Conservation (phyloP, 768 basidiomycete genomes). For the Psilocybe tampanensis region DNA sequence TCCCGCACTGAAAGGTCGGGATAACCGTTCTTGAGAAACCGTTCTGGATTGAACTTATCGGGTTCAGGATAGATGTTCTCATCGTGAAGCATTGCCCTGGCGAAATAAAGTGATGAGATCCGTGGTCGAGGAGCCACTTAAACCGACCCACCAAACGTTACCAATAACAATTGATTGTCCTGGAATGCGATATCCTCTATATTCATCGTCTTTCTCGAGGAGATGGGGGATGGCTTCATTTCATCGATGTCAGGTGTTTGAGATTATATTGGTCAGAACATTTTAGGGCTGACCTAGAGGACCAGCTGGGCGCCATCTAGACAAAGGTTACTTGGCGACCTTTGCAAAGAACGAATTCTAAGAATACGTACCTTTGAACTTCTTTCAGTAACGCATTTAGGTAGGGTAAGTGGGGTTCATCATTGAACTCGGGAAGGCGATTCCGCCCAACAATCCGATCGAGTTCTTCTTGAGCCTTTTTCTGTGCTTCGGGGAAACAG, state of each 20-base stretch:
- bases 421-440: constrained; percentile 40
- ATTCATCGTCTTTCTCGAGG: constrained; percentile 42
- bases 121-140: background rate
- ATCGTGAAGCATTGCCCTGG: constrained; percentile 34
- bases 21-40: constrained; percentile 43
- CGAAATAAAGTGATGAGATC: background rate
- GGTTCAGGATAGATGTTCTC: constrained; percentile 32
- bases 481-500: constrained; percentile 38
- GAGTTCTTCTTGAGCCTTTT: constrained; percentile 41
- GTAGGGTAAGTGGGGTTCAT: constrained; percentile 39
- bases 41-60: constrained; percentile 39
- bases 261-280: too few species aligned
- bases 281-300: constrained; percentile 22
- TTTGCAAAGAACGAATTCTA: background rate
- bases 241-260: background rate
- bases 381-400: constrained; percentile 39
- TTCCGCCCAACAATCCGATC: constrained; percentile 38
- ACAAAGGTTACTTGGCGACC: background rate
- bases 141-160: constrained; percentile 32
- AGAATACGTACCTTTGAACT: constrained; percentile 23
- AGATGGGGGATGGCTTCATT: constrained; percentile 33
- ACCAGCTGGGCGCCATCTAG: constrained; percentile 29
- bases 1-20: constrained; percentile 33
- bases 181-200: constrained; percentile 47
- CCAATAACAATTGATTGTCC: constrained; percentile 38